These are phyloP conservation scores for Betula pendula DNA, from an alignment of 306 rosid species.

Conservation along the genomic window DNA sequence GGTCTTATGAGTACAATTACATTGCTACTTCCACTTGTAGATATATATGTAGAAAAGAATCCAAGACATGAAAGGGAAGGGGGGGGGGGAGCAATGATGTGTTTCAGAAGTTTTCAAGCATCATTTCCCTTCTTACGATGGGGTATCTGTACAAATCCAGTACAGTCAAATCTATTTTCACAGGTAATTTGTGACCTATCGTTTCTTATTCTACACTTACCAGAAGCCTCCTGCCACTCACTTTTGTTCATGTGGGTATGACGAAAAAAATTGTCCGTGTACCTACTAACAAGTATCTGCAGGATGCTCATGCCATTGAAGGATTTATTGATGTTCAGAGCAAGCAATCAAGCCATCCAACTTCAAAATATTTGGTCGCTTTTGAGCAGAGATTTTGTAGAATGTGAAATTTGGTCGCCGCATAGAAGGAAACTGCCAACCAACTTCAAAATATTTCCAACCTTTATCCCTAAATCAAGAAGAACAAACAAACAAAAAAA, in stretches of 20 bases:
- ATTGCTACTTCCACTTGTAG: slow-evolving; percentile 6
- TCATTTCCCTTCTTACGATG: slow-evolving; percentile 36
- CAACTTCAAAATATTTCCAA: slow-evolving; percentile 35
- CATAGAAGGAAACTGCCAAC: slow-evolving; percentile 25
- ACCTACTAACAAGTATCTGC: not conserved
- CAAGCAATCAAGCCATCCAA: not conserved
- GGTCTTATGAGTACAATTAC: not conserved
- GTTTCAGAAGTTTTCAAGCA: slow-evolving; percentile 31
- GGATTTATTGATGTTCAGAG: not conserved
- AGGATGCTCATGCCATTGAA: not conserved
- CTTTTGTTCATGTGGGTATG: slow-evolving; percentile 35
- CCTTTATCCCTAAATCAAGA: slow-evolving; percentile 34
- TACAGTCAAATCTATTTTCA: slow-evolving; percentile 41
- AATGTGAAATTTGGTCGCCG: slow-evolving; percentile 31
- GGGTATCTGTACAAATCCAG: slow-evolving; percentile 62
- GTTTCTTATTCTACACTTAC: slow-evolving; percentile 52
- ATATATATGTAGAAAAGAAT: slow-evolving; percentile 9
- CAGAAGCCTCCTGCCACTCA: slow-evolving; percentile 36
- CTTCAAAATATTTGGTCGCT: not conserved
- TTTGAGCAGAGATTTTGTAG: slow-evolving; percentile 27
- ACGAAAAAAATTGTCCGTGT: slow-evolving; percentile 8
- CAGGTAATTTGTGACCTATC: slow-evolving; percentile 46
- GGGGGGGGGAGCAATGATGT: slow-evolving; percentile 7
- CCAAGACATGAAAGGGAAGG: not conserved
- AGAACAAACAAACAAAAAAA: not conserved